Conservation (phyloP, 23 red algal genomes). For the Pyropia yezoensis region DNA sequence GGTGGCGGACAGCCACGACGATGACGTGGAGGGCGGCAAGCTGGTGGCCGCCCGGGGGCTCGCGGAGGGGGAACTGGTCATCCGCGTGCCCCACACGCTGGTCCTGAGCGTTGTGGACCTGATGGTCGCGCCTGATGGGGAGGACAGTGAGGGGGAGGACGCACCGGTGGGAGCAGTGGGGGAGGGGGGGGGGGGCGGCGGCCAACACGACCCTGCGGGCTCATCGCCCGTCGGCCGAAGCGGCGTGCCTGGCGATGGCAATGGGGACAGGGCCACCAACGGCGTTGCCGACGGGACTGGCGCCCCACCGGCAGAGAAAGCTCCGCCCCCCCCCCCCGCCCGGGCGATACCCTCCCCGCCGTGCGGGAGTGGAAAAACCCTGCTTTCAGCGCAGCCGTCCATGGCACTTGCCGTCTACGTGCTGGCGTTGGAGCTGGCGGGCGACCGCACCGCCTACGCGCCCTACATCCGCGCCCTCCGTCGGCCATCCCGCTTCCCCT, state of each 20-base stretch:
- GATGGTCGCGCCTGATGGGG: background rate
- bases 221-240: too few relatives aligned
- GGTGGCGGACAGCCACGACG: background rate
- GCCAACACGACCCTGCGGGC: too few relatives aligned
- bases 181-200: background rate
- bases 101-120: background rate
- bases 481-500: constrained; percentile 37
- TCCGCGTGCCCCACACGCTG: background rate
- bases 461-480: constrained; percentile 49
- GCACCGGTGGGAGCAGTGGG: too few relatives aligned
- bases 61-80: constrained; percentile 16
- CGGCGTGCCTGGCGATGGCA: too few relatives aligned
- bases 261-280: background rate
- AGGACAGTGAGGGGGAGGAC: background rate
- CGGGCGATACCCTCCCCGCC: background rate
- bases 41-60: constrained; percentile 42
- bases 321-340: constrained; percentile 5
- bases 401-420: constrained; percentile 33
- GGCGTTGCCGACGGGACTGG: background rate
- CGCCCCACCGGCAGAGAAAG: background rate
- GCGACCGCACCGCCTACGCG: constrained; percentile 5
- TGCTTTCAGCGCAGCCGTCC: constrained; percentile 21
- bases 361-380: constrained; percentile 24
- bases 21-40: constrained; percentile 14
- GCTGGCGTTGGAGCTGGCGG: constrained; percentile 11